A percentile compares a stretch with the other conserved stretches of the same genome.
phyloP scores from a whole-genome alignment of 495 filamentous ascomycete species.

The Xylaria flabelliformis region DNA sequence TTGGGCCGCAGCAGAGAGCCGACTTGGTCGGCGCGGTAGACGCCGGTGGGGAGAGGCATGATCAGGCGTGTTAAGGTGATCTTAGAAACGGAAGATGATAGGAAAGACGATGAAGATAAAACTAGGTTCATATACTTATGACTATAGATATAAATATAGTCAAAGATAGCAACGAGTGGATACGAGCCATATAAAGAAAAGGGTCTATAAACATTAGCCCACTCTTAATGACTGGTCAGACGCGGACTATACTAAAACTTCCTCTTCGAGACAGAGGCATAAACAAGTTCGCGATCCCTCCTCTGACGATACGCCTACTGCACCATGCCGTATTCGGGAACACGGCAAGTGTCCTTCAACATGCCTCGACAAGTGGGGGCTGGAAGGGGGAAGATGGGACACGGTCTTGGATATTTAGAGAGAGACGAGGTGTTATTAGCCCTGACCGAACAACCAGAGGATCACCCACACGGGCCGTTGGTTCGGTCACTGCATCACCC shows the following conservation, averaged over 20 bases:
- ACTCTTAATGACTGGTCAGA: slow-evolving; percentile 16
- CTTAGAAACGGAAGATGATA: background rate
- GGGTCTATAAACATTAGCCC: background rate
- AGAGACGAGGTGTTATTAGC: slow-evolving; percentile 1
- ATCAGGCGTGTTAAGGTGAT: background rate
- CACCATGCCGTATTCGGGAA: slow-evolving; percentile 22
- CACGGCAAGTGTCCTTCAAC: slow-evolving; percentile 17
- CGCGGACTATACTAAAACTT: background rate
- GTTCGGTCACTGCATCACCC: slow-evolving; percentile 1
- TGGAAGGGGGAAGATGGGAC: slow-evolving; percentile 5
- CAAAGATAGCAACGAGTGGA: background rate
- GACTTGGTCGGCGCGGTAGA: slow-evolving; percentile 59
- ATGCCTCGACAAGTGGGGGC: background rate
- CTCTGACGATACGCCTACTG: background rate
- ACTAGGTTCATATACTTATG: background rate
- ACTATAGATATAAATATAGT: slow-evolving; percentile 6
- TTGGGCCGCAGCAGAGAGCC: slow-evolving; percentile 54
- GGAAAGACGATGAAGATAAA: background rate
- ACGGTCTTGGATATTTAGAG: background rate
- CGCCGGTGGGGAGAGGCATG: slow-evolving; percentile 55
- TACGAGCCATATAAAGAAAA: background rate
- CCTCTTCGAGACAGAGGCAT: slow-evolving; percentile 9
- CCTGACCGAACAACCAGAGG: slow-evolving; percentile 19
- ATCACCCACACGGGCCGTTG: slow-evolving; percentile 12
- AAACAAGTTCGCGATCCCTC: slow-evolving; percentile 13